Conservation (phyloP, 352 stramenopile genomes). For the Pythium pyrilobum region DNA sequence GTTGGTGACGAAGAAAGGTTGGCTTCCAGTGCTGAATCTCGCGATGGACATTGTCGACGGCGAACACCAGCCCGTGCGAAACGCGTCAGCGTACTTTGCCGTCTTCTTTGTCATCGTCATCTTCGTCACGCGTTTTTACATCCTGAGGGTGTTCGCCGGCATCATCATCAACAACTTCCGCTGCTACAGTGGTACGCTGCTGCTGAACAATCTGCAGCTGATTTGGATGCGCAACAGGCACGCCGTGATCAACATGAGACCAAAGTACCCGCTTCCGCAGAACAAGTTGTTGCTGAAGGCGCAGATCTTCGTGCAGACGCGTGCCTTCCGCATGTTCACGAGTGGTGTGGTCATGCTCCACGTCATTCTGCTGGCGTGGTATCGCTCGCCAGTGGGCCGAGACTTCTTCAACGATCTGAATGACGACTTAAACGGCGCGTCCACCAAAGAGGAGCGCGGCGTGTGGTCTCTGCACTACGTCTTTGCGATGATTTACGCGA, state of each 20-base stretch:
- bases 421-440: constrained; percentile 18
- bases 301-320: constrained; percentile 64
- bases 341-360: constrained; percentile 62
- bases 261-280: constrained; percentile 67
- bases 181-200: constrained; percentile 72
- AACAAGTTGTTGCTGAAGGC: constrained; percentile 52
- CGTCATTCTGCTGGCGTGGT: constrained; percentile 67
- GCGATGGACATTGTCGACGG: constrained; percentile 77
- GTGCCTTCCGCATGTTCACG: constrained; percentile 55
- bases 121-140: constrained; percentile 75
- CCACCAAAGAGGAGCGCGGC: constrained; percentile 18
- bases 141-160: constrained; percentile 69
- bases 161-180: constrained; percentile 89
- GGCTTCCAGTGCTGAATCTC: constrained; percentile 76
- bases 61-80: constrained; percentile 59
- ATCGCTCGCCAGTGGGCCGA: constrained; percentile 48
- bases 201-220: constrained; percentile 72
- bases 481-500: constrained; percentile 71
- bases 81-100: constrained; percentile 73
- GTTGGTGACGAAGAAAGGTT: constrained; percentile 82
- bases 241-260: constrained; percentile 48
- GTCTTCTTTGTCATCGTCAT: constrained; percentile 80
- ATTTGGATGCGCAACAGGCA: constrained; percentile 76
- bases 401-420: constrained; percentile 29
- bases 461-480: constrained; percentile 80